Conservation (phyloP, 345 rosid genomes). For the Clausena lansium region DNA sequence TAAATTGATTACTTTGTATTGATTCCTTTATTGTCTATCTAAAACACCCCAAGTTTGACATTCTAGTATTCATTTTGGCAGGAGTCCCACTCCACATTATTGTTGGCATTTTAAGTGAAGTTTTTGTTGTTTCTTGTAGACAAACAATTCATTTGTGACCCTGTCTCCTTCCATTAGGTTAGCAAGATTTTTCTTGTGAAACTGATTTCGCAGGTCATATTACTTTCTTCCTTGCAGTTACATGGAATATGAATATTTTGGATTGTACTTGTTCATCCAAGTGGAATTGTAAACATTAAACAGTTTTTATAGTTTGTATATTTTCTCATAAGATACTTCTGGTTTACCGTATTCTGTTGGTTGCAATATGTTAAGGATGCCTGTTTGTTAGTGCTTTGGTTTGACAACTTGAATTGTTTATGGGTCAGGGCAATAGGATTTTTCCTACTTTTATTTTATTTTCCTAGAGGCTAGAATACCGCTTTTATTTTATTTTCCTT, state of each 20-base stretch:
- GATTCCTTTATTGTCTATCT: not conserved
- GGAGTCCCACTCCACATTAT: not conserved
- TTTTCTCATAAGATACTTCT: not conserved
- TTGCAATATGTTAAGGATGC: constrained; percentile 1
- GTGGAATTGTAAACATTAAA: not conserved
- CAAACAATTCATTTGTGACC: not conserved
- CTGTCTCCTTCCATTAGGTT: not conserved
- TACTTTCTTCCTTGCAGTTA: not conserved
- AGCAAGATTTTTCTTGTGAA: not conserved
- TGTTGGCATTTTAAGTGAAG: not conserved
- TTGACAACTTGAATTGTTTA: not conserved
- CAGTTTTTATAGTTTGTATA: not conserved
- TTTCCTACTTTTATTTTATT: not conserved
- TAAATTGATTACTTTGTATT: not conserved
- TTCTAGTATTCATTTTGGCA: constrained; percentile 4
- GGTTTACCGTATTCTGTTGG: not conserved
- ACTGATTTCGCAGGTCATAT: not conserved
- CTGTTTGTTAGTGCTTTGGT: not conserved
- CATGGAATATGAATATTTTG: not conserved
- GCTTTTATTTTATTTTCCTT: not conserved
- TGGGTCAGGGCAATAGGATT: not conserved
- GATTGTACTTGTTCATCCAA: not conserved
- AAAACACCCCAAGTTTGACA: not conserved
- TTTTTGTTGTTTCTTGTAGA: not conserved
- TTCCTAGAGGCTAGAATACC: not conserved